Evolutionary conservation across 192 early-diverging fungal species (phyloP).

Genomic region (Cetraspora pellucida): DNA sequence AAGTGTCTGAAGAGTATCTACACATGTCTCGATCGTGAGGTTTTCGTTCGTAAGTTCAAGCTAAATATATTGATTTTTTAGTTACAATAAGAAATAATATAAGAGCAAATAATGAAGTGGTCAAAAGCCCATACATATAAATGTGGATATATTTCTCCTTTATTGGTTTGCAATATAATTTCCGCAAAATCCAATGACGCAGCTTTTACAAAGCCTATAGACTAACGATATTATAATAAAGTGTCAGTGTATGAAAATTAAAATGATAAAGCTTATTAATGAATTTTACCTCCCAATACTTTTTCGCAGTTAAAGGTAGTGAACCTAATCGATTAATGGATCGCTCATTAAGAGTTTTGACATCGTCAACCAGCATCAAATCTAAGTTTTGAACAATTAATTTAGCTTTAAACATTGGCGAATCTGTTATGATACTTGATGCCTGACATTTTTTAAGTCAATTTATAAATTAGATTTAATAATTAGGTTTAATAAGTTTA

Average conservation of each 20-base stretch:
- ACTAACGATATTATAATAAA: conserved; percentile 33
- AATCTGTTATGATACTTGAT: conserved; percentile 60
- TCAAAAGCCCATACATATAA: conserved; percentile 30
- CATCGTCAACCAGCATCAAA: conserved; percentile 56
- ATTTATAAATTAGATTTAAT: too few species aligned
- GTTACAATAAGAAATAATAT: neutral
- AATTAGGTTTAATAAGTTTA: neutral
- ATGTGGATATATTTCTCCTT: conserved; percentile 38
- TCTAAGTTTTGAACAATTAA: conserved; percentile 54
- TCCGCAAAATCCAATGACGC: conserved; percentile 40
- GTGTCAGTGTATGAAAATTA: neutral
- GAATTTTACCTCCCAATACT: conserved; percentile 27
- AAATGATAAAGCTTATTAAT: neutral
- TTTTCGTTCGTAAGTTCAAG: conserved; percentile 61
- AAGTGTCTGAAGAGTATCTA: conserved; percentile 68
- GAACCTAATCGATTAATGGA: neutral
- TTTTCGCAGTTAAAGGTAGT: conserved; percentile 7
- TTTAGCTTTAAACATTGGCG: conserved; percentile 58
- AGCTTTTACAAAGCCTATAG: conserved; percentile 44
- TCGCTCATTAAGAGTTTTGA: conserved; percentile 31
- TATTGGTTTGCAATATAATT: conserved; percentile 40
- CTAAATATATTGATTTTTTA: conserved; percentile 35
- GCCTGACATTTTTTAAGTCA: conserved; percentile 38
- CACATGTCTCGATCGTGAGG: conserved; percentile 63
- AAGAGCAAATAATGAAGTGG: neutral